phyloP scores from a whole-genome alignment of 192 early-diverging fungal genomes.

The Coemansia sp. region DNA sequence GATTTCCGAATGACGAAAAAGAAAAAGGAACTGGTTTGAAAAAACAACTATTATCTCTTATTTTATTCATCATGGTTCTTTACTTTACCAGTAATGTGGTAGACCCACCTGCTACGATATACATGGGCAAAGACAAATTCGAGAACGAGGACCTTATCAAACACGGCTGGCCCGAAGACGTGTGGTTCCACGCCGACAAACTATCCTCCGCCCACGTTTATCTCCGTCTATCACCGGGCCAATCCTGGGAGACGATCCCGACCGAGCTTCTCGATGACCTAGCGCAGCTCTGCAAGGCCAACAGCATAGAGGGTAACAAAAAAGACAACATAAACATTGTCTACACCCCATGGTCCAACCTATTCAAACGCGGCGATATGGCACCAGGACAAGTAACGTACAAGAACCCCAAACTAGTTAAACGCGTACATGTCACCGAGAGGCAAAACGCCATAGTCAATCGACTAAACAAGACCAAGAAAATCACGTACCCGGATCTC shows the following conservation, averaged over 20 bases:
- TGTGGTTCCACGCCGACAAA: slow-evolving; percentile 98
- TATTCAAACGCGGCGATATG: slow-evolving; percentile 93
- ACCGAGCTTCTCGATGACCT: slow-evolving; percentile 75
- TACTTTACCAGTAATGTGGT: slow-evolving; percentile 74
- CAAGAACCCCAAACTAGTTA: slow-evolving; percentile 77
- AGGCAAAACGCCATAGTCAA: slow-evolving; percentile 87
- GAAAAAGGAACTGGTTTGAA: too few relatives aligned
- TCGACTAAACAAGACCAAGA: slow-evolving; percentile 92
- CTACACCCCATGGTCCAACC: slow-evolving; percentile 91
- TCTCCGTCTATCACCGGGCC: slow-evolving; percentile 70
- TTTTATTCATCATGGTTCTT: slow-evolving; percentile 62
- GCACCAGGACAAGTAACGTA: slow-evolving; percentile 96
- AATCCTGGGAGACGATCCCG: slow-evolving; percentile 85
- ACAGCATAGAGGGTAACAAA: slow-evolving; percentile 97
- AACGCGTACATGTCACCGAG: slow-evolving; percentile 76
- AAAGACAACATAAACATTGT: slow-evolving; percentile 89
- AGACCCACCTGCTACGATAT: slow-evolving; percentile 77
- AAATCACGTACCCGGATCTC: slow-evolving; percentile 79
- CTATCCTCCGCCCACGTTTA: slow-evolving; percentile 98
- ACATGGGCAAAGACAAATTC: slow-evolving; percentile 99
- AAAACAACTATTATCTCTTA: not conserved
- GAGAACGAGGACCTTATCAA: slow-evolving; percentile 98
- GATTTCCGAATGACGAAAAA: not conserved
- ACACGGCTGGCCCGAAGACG: slow-evolving; percentile 93
- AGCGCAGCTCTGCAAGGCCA: slow-evolving; percentile 96